A percentile compares a stretch with the other conserved stretches of the same genome.
phyloP scores from a whole-genome alignment of 75 land plant genomes.

The Picea glauca region DNA sequence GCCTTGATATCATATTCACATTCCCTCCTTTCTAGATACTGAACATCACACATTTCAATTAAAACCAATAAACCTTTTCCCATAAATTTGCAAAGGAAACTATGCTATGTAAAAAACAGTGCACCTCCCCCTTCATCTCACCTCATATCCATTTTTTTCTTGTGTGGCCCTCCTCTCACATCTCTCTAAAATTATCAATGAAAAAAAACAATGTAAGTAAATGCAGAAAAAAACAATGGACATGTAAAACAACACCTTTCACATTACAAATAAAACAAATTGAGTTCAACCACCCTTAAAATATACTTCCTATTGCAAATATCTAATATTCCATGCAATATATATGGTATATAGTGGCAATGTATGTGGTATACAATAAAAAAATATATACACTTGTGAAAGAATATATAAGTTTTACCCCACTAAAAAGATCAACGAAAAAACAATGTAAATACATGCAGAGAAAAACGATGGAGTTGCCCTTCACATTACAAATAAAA shows the following conservation, averaged over 20 bases:
- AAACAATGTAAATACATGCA: not conserved
- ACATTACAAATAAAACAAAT: too few relatives aligned
- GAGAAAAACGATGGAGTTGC: not conserved
- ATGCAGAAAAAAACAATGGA: not conserved
- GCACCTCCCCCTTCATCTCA: conserved; percentile 9
- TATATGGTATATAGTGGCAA: not conserved
- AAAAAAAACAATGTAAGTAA: not conserved
- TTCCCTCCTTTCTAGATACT: conserved; percentile 93
- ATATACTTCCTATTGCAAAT: too few relatives aligned
- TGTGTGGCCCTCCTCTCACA: conserved; percentile 58
- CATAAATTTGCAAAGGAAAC: too few relatives aligned
- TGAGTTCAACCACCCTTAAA: too few relatives aligned
- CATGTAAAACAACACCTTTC: too few relatives aligned
- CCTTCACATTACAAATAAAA: too few relatives aligned
- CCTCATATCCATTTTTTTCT: conserved; percentile 67
- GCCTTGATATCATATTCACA: conserved; percentile 77
- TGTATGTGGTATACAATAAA: not conserved
- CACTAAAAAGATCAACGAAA: conserved; percentile 49
- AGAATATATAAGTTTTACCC: conserved; percentile 67
- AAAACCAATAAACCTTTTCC: too few relatives aligned
- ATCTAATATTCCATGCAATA: too few relatives aligned
- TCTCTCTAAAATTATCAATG: conserved; percentile 70
- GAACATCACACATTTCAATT: not conserved
- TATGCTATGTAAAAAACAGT: too few relatives aligned
- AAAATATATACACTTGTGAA: too few relatives aligned